Evolutionary conservation across 345 rosid species (phyloP), one percentile per base, ranked within the genome.

Genomic region (Hibiscus mutabilis): DNA sequence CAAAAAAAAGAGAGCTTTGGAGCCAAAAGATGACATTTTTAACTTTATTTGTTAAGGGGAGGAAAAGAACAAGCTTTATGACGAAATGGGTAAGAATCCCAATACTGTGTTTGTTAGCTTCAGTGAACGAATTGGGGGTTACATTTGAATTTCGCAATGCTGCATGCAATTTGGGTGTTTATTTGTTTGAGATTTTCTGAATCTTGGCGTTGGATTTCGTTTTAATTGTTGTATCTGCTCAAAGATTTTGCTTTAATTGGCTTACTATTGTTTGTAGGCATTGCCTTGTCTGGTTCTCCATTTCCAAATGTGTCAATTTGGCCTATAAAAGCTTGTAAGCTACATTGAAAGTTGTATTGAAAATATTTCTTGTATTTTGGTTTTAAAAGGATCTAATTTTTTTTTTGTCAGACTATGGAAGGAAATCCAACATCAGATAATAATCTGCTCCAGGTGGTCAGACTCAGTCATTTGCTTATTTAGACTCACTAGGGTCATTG

Each of bases 11-110:
- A 60, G 40, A 49, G n/a, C 7, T 60, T 53, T 60, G 22, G 65
- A 31, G 65, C 22, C 44, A 16, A 31, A 60, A 31, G 16, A 35
- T 35, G 0, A 10, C 14, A 42, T 42, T 42, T 42, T 42, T 42
- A 65, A 22, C 33, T 22, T 21, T 42, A 10, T 14, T 64, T 40
- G 31, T 40, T 61, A 61, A 33, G 15, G 14, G 13, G 24, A 24
- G 16, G 3, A 31, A 63, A 21, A 21, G 6, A 63, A 18, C 2
- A 19, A 63, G 42, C 8, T 6, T 35, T 33, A 35, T 44, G 68
- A 19, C 4, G 68, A 65, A 65, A 65, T 6, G 29, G 68, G 29
- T 64, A 64, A 64, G 52, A 64, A 40, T 40, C 68, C 51, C 63
- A 42, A 21, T 12, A 62, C 22, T 18, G 51, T 64, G 51, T 42